Evolutionary conservation across 495 filamentous ascomycete species (phyloP), one percentile per base, ranked within the genome.

Genomic region (Xylaria castorea): DNA sequence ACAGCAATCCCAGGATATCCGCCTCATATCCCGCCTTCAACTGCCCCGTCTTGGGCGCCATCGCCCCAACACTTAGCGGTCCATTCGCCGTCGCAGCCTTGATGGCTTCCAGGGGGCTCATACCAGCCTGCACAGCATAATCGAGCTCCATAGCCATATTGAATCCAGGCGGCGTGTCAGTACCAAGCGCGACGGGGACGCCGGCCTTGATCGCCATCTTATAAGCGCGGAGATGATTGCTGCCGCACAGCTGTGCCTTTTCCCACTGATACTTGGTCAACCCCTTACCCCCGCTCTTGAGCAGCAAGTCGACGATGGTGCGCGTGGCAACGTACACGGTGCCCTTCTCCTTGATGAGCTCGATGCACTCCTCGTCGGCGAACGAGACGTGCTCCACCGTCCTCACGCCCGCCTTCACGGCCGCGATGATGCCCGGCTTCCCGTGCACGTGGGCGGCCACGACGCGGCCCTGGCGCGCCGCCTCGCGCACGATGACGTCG

Each of bases 371-470:
- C 38, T 85, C 79, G 66, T 86, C 84, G n/a, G 79, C 73, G 65
- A 79, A 81, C 46, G 74, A 77, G 27, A 82, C 85, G 55, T 88
- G 86, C 68, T 87, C 86, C 27, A 88, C 82, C 0, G 81, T 86
- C 58, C 71, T 75, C 16, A 83, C 83, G 7, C 86, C 86, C 0
- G 84, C 84, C 32, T 78, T 74, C 32, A 87, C 74, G 6, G 84
- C 84, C 8, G 83, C 84, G 71, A 88, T 16, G 48, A 88, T 88
- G 1, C 87, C 87, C 16, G 81, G 77, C 70, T 87, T 87, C 4
- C 87, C 86, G 58, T 87, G 85, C 27, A 81, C 82, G 64, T 88
- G 87, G 5, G 87, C 85, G 0, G 85, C 87, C 18, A 88, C 84
- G 1, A 80, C 79, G 0, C 83, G 78, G 7, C 80, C 77, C 66